phyloP scores from a whole-genome alignment of 2,329 filamentous ascomycete species.

The Corinectria fuckeliana region DNA sequence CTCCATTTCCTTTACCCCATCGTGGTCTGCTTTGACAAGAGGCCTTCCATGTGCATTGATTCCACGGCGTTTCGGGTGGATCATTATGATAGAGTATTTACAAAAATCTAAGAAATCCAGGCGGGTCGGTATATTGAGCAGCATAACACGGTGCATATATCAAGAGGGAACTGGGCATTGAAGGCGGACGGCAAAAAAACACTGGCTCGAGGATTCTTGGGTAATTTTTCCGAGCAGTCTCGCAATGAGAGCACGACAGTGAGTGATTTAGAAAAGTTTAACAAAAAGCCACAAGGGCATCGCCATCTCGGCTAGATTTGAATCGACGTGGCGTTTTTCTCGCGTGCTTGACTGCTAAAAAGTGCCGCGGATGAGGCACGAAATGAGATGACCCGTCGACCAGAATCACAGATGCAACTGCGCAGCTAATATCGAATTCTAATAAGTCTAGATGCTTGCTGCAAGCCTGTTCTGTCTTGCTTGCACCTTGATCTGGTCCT shows the following conservation, averaged over 20 bases:
- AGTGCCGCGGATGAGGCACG: neutral
- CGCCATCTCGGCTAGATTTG: neutral
- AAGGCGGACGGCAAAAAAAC: constrained; percentile 8
- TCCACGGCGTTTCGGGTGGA: constrained; percentile 42
- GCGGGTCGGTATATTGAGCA: constrained; percentile 26
- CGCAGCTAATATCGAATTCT: constrained; percentile 27
- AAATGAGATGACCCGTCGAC: constrained; percentile 26
- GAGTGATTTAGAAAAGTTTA: constrained; percentile 9
- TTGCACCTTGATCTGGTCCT: constrained; percentile 6
- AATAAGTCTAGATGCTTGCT: constrained; percentile 8
- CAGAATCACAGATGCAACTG: constrained; percentile 30
- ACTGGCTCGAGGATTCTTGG: constrained; percentile 4
- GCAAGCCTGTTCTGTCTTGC: neutral
- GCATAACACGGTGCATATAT: constrained; percentile 33
- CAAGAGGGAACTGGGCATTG: constrained; percentile 19
- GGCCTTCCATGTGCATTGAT: constrained; percentile 33
- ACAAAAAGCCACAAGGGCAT: neutral
- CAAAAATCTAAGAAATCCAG: constrained; percentile 34
- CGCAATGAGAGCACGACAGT: neutral
- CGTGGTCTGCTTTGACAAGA: constrained; percentile 27
- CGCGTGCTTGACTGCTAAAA: neutral
- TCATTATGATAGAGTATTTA: constrained; percentile 41
- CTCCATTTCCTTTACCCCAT: constrained; percentile 20
- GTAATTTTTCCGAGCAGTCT: neutral
- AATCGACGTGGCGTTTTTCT: constrained; percentile 8